Conservation (phyloP, 1,139 yeast species). For the Diutina siamensis region DNA sequence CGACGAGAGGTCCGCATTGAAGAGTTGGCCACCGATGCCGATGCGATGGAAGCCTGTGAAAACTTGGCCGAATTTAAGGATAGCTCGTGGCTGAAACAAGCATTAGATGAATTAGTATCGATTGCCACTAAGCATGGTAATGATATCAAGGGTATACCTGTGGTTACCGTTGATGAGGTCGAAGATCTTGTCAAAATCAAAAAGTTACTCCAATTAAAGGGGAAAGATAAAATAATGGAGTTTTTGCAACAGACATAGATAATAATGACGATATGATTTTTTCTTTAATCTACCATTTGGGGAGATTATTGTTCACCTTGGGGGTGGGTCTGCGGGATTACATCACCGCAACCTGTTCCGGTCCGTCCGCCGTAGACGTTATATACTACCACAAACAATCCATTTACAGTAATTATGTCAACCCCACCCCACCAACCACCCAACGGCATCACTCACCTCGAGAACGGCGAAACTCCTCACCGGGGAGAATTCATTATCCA, state of each 20-base stretch:
- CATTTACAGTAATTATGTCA: no score
- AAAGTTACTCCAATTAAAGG: background rate
- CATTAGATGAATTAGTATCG: background rate
- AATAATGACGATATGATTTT: constrained; percentile 2
- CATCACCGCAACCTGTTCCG: background rate
- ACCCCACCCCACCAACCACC: background rate
- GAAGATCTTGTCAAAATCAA: background rate
- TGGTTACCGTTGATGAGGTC: background rate
- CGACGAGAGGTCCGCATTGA: background rate
- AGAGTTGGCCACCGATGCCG: background rate
- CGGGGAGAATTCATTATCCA: background rate
- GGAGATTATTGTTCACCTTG: background rate
- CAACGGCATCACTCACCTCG: background rate
- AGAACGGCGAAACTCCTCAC: background rate
- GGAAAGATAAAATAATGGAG: constrained; percentile 1
- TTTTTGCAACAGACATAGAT: background rate
- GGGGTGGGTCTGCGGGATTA: background rate
- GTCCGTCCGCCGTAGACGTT: background rate
- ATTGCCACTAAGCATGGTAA: background rate
- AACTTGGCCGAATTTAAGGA: background rate
- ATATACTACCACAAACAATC: background rate
- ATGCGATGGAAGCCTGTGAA: background rate
- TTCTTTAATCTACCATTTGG: background rate
- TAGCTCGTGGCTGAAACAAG: background rate
- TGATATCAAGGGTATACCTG: background rate